Evolutionary conservation across 768 basidiomycete species (phyloP), one percentile per base, ranked within the genome.

Genomic region (Kwoniella botswanensis): DNA sequence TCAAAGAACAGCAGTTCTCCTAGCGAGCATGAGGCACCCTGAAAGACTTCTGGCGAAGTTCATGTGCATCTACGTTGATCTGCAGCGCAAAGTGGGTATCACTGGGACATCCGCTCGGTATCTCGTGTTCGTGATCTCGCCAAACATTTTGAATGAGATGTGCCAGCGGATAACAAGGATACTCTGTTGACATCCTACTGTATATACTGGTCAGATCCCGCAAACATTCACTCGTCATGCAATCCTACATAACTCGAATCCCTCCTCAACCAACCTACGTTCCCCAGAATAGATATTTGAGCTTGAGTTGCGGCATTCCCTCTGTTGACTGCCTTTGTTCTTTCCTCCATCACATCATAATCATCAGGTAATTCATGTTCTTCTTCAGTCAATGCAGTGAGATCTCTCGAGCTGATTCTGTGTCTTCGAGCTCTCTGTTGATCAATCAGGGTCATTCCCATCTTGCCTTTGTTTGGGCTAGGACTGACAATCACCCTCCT

Each of bases 241-340:
- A 58, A 35, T 13, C 57, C 57, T 13, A 58, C 57, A 17, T 58
- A 58, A 35, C 57, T 58, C n/a, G 57, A 58, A 35, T 58, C 57
- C 29, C 57, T 58, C n/a, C 35, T 58, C 13, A 26, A 29, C 17
- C 24, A 29, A 1, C 57, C 57, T 2, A 26, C 24, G 1, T 18
- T 17, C 13, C 29, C 15, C 29, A 58, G 15, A 26, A 22, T 35
- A 10, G 22, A 13, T 26, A 7, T 5, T 10, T n/a, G 13, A 58
- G 12, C 35, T 12, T 58, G 12, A 0, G 24, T 58, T 15, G 13
- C 46, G 46, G n/a, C 22, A 13, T 35, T 58, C 12, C 57, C 41
- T 58, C 35, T 5, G 6, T 5, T 35, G 35, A 5, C 5, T 11
- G 13, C 15, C 24, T 13, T 35, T n/a, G 57, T 13, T 13, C 22